Base-by-base conservation (phyloP, 805 yeast species). In the Pichia scutulata region DNA sequence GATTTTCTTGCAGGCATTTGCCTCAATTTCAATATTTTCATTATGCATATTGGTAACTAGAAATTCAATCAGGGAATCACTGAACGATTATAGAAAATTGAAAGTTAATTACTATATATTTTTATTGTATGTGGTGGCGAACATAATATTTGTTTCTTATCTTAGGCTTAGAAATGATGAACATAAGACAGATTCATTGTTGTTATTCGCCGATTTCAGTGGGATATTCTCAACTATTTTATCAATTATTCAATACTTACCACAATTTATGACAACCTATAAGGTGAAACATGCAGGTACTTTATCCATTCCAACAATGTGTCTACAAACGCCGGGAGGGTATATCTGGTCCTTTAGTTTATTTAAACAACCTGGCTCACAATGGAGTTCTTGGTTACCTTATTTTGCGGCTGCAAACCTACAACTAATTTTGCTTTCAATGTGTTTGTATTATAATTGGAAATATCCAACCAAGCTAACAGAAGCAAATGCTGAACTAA, bases 291-390 rank as follows among this genome's bases (percentile, higher is more conserved):
- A 82, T 55, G 82, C 95, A 0, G 96, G 96, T 10, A 82, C 89
- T 1, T 71, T 88, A 22, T 86, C 95, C 0, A 71, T 86, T 12
- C 77, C 81, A 7, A 86, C 86, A 89, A 85, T 88, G 92, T 68
- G 81, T 41, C 75, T 89, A 55, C 96, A 88, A 63, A 86, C 95
- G 19, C 96, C 96, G 0, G 96, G 96, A 16, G 96, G 96, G 18
- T 84, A 77, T 55, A 50, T 87, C 2, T 88, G 92, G 86, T 78
- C 93, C 2, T 73, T 79, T n/a, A 79, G 86, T 1, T 69, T 88
- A 47, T 84, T 79, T 49, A 63, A 78, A 52, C 79, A 89, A 44
- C 84, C 85, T 41, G 93, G 88, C 8, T 78, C 92, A 1, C 78
- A 78, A 54, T 88, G 96, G 96, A 83, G 92, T 57, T 80, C 89